These are phyloP conservation scores for Bathelium albidoporum DNA, from an alignment of 495 filamentous ascomycete genomes.

Conservation along the genomic window DNA sequence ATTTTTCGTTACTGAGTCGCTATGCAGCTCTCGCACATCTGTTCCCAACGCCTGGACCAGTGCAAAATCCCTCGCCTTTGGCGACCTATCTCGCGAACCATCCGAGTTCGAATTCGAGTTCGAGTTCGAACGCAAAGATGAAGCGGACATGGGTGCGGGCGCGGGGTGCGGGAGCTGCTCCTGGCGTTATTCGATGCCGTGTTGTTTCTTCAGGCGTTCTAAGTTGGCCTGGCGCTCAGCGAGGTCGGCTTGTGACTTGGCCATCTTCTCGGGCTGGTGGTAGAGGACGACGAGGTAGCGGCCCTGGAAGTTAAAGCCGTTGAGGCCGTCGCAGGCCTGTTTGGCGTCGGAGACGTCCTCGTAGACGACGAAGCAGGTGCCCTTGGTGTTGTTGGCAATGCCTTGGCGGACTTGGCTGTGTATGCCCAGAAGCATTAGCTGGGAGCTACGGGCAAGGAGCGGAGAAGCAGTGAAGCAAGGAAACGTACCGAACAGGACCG, in stretches of 20 bases:
- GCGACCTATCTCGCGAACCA: neutral
- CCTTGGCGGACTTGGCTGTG: slow-evolving; percentile 93
- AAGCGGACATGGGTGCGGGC: neutral
- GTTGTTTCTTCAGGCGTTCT: slow-evolving; percentile 94
- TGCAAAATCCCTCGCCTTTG: slow-evolving; percentile 2
- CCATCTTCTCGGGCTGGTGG: slow-evolving; percentile 98
- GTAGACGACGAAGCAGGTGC: slow-evolving; percentile 97
- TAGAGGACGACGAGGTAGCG: slow-evolving; percentile 98
- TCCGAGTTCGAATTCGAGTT: neutral
- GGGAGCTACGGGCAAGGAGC: neutral
- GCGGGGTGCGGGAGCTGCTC: slow-evolving; percentile 16
- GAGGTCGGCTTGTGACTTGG: slow-evolving; percentile 72
- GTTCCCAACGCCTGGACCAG: neutral
- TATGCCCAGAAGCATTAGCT: slow-evolving; percentile 24
- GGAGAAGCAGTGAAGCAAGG: neutral
- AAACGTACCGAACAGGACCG: slow-evolving; percentile 75
- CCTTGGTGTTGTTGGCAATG: slow-evolving; percentile 93
- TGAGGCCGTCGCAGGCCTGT: slow-evolving; percentile 95
- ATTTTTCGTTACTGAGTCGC: neutral
- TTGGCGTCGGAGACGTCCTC: slow-evolving; percentile 99
- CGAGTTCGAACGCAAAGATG: neutral
- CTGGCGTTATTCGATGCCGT: slow-evolving; percentile 86
- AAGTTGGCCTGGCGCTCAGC: slow-evolving; percentile 90
- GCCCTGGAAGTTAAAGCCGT: slow-evolving; percentile 99
- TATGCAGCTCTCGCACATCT: neutral